Evolutionary conservation across 75 land plant genomes (phyloP), one percentile per base, ranked within the genome.

Genomic region (Picea sitchensis): DNA sequence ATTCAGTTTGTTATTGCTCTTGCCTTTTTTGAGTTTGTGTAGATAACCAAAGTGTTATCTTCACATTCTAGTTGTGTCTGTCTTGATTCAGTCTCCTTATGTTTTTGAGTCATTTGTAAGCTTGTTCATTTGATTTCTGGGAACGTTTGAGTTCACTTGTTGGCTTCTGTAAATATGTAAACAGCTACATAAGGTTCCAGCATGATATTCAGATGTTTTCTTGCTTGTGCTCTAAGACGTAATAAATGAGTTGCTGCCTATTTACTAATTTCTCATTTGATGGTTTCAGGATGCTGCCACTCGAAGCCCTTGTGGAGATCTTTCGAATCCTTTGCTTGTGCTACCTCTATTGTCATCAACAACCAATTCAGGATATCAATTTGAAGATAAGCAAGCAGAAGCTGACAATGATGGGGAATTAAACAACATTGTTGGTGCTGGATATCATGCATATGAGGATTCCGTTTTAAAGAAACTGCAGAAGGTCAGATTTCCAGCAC

Each of bases 281-380:
- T 18, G 41, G 18, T 75, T 82, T n/a, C 82, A 94, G 96, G 84
- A 77, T 73, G 83, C 86, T 54, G 95, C 95, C 12, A 87, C 88
- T 41, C 82, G 85, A 76, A 84, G 34, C 38, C 76, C 79, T 20
- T 86, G 84, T 81, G 98, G 96, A 12, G 83, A 84, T 82, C 58
- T 88, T 36, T 87, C 87, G n/a, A 93, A 95, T 84, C 94, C 96
- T 20, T 80, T 95, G 75, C 85, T 90, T 65, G 94, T 95, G 57
- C 80, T 90, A 41, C 96, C 94, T 72, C 81, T 90, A 76, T 65
- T 81, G 65, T 83, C 87, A 9, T 58, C 68, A 59, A 15, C 79
- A 17, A 23, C 78, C 21, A 51, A 38, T 62, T 51, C 67, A 30
- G 58, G 64, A 32, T 54, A 51, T n/a, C 4, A 30, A 15, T 18